Evolutionary conservation across 768 basidiomycete species (phyloP).

Genomic region (Termitomyces titanicus): DNA sequence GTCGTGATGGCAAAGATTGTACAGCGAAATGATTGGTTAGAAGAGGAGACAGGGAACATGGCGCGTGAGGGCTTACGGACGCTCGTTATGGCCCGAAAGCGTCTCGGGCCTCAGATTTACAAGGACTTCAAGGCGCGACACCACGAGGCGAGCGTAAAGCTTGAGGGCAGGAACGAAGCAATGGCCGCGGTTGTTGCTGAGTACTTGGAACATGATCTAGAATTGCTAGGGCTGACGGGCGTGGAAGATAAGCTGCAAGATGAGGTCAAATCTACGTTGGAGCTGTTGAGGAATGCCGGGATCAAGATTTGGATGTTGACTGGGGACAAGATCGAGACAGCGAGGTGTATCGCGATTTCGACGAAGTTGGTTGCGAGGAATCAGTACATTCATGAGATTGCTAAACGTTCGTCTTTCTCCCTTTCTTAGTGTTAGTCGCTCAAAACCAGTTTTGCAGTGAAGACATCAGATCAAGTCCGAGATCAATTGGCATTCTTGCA

Average conservation of each 20-base stretch:
- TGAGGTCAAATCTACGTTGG: conserved; percentile 91
- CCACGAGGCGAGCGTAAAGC: conserved; percentile 72
- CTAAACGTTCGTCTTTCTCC: conserved; percentile 63
- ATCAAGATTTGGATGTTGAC: conserved; percentile 99
- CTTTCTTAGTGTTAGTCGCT: conserved; percentile 1
- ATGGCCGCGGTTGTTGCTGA: conserved; percentile 73
- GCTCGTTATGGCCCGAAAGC: conserved; percentile 86
- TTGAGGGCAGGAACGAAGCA: conserved; percentile 79
- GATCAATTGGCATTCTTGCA: conserved; percentile 92
- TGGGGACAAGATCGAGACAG: conserved; percentile 98
- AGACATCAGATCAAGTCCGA: conserved; percentile 76
- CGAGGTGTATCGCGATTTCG: conserved; percentile 96
- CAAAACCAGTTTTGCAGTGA: conserved; percentile 49
- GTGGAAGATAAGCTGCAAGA: conserved; percentile 99
- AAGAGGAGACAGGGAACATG: conserved; percentile 99
- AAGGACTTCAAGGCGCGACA: conserved; percentile 67
- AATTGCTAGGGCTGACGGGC: conserved; percentile 92
- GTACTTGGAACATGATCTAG: conserved; percentile 83
- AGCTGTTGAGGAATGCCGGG: conserved; percentile 90
- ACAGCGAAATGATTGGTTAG: conserved; percentile 96
- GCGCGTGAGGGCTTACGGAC: conserved; percentile 94
- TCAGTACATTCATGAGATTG: conserved; percentile 96
- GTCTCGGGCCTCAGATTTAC: conserved; percentile 66
- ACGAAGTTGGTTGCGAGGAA: conserved; percentile 94
- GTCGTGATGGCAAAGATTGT: conserved; percentile 97